phyloP scores from a whole-genome alignment of 768 basidiomycete species.

The Tephrocybe sp. region DNA sequence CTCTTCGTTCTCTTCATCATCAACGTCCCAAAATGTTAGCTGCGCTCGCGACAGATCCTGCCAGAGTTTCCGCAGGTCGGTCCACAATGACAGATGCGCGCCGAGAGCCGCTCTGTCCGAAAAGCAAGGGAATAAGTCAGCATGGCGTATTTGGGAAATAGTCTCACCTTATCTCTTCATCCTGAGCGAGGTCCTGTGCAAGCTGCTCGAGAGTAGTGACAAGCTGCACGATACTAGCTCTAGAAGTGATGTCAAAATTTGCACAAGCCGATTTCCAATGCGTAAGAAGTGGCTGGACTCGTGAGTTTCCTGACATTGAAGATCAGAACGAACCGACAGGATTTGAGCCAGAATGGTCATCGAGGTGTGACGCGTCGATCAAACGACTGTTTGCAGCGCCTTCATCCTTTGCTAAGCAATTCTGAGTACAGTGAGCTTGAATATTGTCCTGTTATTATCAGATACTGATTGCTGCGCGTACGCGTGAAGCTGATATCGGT shows the following conservation, averaged over 20 bases:
- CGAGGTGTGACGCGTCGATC: not conserved
- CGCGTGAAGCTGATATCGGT: not conserved
- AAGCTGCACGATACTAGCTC: conserved; percentile 27
- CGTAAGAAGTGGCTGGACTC: conserved; percentile 15
- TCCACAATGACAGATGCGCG: conserved; percentile 50
- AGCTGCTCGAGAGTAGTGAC: conserved; percentile 44
- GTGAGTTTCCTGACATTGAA: conserved; percentile 13
- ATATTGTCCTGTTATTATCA: not conserved
- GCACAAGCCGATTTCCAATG: conserved; percentile 42
- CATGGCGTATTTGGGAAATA: not conserved
- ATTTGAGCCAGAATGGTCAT: too few relatives aligned
- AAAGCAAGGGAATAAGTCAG: conserved; percentile 3
- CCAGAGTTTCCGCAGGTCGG: conserved; percentile 56
- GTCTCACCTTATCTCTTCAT: conserved; percentile 35
- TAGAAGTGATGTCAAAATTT: conserved; percentile 37
- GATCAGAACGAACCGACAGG: not conserved
- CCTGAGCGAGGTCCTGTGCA: conserved; percentile 49
- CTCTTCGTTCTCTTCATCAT: conserved; percentile 32
- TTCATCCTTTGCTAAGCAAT: not conserved
- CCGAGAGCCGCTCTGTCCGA: conserved; percentile 23
- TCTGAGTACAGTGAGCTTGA: not conserved
- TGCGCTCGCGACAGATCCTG: conserved; percentile 42
- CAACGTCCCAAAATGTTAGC: conserved; percentile 49
- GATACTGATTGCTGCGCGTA: not conserved
- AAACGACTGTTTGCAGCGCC: too few relatives aligned